A percentile compares a stretch with the other conserved stretches of the same genome.
These are phyloP conservation scores for Alternaria atra DNA, from an alignment of 2,329 filamentous ascomycete species.

Conservation along the genomic window DNA sequence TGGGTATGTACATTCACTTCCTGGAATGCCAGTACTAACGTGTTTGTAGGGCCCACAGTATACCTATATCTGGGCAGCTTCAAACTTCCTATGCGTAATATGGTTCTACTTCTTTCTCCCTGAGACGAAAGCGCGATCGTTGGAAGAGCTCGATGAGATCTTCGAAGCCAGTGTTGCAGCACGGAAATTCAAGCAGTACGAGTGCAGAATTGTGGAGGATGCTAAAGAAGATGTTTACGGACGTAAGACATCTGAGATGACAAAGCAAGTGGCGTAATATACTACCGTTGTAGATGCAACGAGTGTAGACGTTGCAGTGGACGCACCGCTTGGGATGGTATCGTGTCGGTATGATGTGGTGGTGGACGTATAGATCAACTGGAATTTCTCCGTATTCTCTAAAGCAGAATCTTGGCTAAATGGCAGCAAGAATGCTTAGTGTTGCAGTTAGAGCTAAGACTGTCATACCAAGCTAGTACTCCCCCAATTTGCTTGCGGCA, in stretches of 20 bases:
- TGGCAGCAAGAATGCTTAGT: too few species aligned
- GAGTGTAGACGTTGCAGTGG: too few species aligned
- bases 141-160: slow-evolving; percentile 43
- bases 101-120: slow-evolving; percentile 70
- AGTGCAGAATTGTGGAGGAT: slow-evolving; percentile 34
- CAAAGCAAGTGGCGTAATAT: background rate
- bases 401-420: too few species aligned
- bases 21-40: background rate
- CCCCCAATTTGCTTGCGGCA: too few species aligned
- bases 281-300: background rate
- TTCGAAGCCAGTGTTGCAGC: slow-evolving; percentile 36
- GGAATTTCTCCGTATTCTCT: too few species aligned
- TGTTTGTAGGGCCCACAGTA: slow-evolving; percentile 30
- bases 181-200: slow-evolving; percentile 31
- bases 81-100: slow-evolving; percentile 57
- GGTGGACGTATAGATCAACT: too few species aligned
- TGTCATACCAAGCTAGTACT: too few species aligned
- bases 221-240: slow-evolving; percentile 27
- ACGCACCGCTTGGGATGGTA: too few species aligned
- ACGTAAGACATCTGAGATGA: background rate
- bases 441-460: too few species aligned
- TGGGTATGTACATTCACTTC: slow-evolving; percentile 41
- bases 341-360: too few species aligned
- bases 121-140: slow-evolving; percentile 48
- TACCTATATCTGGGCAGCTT: slow-evolving; percentile 40